Base-by-base conservation (phyloP, 2,329 filamentous ascomycete species). In the Catunica adiposa region DNA sequence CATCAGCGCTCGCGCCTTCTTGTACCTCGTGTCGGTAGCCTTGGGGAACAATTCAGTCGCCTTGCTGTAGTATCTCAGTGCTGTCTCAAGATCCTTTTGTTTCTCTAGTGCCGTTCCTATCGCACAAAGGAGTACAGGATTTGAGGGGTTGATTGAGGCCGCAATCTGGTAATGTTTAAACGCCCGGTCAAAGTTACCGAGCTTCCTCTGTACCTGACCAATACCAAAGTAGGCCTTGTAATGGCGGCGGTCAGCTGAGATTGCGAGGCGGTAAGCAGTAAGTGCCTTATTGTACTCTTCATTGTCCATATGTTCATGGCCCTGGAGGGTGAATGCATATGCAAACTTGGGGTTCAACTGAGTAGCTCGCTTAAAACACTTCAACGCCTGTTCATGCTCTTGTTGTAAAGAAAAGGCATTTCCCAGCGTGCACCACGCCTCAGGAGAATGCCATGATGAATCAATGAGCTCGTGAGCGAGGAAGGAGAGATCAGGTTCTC, bases 141-240 rank as follows among this genome's bases (percentile, higher is more conserved):
- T 97, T 59, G 86, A 90, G 1, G 90, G 89, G 63, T 98, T 97
- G 68, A 98, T 95, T 44, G 76, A 74, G 11, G 87, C 83, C 1
- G 92, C 92, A 20, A 87, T 84, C 58, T 87, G 80, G 72, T 94
- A 98, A 70, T 98, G 90, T 57, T 83, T 82, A 64, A 94, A 86
- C 1, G 92, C 90, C 66, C 92, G 87, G 59, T 94, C 87, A 62
- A 87, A 89, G 66, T 88, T 89, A 64, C 89, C 89, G 63, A 94
- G 79, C 64, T 89, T 90, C 67, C 94, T 87, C 63, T 90, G 92
- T 1, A 95, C 89, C 58, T 78, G 75, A 29, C 80, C 82, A 56
- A 85, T 81, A 61, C 92, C 92, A 66, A 97, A 98, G 79, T 94
- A 97, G n/a, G 90, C 92, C 65, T 96, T 95, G 72, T 97, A 98